phyloP scores from a whole-genome alignment of 2,329 filamentous ascomycete species.

The Pyricularia sp. region DNA sequence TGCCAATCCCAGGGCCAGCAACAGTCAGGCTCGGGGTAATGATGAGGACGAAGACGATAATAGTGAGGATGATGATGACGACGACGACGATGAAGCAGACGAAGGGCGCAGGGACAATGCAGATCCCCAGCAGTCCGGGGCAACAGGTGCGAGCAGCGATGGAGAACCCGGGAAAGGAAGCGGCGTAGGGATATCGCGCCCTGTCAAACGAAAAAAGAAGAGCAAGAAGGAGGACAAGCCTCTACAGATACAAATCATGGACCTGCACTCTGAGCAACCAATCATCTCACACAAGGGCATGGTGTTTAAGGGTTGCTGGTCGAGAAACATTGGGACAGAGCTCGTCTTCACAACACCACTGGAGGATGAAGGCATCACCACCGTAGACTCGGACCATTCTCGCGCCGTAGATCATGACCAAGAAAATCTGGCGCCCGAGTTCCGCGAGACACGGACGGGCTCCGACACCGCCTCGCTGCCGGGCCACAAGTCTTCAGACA shows the following conservation, averaged over 20 bases:
- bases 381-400: background rate
- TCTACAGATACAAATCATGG: constrained; percentile 64
- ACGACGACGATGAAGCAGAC: background rate
- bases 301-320: constrained; percentile 74
- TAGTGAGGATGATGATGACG: constrained; percentile 10
- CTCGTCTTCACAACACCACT: constrained; percentile 53
- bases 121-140: constrained; percentile 7
- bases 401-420: background rate
- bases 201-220: constrained; percentile 1
- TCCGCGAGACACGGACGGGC: background rate
- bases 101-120: background rate
- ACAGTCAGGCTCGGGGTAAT: background rate
- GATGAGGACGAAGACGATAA: constrained; percentile 1
- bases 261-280: constrained; percentile 67
- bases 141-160: constrained; percentile 21
- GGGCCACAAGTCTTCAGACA: background rate
- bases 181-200: constrained; percentile 6
- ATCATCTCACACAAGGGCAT: constrained; percentile 71
- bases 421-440: background rate
- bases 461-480: background rate
- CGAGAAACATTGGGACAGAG: constrained; percentile 75
- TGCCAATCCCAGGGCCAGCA: background rate
- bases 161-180: constrained; percentile 10
- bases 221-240: constrained; percentile 16
- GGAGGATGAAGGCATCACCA: constrained; percentile 18